phyloP scores from a whole-genome alignment of 2,329 filamentous ascomycete genomes.

The Ascosphaera apis region DNA sequence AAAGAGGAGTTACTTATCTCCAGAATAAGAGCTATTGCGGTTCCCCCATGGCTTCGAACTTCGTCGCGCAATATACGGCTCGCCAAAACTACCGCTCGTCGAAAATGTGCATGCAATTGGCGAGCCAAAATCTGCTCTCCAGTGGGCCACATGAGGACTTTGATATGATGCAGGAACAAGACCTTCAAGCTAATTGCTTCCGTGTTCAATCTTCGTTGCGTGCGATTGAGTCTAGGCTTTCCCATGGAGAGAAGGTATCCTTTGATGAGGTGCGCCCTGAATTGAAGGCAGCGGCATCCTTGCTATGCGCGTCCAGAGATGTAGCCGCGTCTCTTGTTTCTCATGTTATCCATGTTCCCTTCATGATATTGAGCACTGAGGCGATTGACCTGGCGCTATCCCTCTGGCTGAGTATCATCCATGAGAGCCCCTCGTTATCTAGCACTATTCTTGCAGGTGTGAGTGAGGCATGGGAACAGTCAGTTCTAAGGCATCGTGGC shows the following conservation, averaged over 20 bases:
- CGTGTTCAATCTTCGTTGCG: neutral
- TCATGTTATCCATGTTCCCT: constrained; percentile 79
- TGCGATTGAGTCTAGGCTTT: constrained; percentile 19
- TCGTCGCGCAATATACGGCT: constrained; percentile 90
- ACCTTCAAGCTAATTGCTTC: neutral
- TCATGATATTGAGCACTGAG: constrained; percentile 78
- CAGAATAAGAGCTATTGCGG: neutral
- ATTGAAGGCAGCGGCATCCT: constrained; percentile 59
- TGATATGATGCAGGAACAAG: neutral
- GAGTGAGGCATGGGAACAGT: constrained; percentile 73
- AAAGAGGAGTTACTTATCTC: constrained; percentile 43
- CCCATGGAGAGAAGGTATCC: constrained; percentile 44
- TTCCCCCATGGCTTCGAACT: constrained; percentile 55
- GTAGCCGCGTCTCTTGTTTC: constrained; percentile 62
- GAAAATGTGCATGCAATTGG: neutral
- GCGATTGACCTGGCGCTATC: constrained; percentile 91
- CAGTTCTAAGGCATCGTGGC: constrained; percentile 52
- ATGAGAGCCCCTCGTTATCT: constrained; percentile 79
- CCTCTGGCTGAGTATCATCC: constrained; percentile 88
- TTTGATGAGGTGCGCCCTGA: constrained; percentile 58
- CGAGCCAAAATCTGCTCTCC: neutral
- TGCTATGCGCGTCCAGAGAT: constrained; percentile 56
- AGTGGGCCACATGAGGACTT: neutral
- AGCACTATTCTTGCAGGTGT: constrained; percentile 69
- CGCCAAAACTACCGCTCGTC: constrained; percentile 87